Conservation (phyloP, 768 basidiomycete genomes). For the Leucocoprinus leucothites region DNA sequence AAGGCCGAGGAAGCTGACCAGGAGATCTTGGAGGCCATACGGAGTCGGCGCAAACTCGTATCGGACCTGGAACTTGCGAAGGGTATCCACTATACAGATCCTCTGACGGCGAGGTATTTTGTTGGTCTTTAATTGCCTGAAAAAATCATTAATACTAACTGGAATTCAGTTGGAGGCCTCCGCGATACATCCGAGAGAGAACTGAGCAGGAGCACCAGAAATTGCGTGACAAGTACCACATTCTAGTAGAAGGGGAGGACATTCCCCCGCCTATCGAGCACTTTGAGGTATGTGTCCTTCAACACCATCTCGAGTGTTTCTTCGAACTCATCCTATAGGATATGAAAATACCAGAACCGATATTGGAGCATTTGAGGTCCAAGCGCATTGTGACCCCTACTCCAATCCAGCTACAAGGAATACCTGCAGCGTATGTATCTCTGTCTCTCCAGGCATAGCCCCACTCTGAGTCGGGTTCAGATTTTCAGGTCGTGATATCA, state of each 20-base stretch:
- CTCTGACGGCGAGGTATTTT: slow-evolving; percentile 73
- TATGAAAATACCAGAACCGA: slow-evolving; percentile 94
- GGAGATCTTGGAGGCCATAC: slow-evolving; percentile 88
- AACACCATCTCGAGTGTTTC: neutral
- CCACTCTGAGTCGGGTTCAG: slow-evolving; percentile 36
- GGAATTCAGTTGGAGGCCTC: slow-evolving; percentile 76
- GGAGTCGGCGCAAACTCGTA: slow-evolving; percentile 85
- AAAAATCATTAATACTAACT: neutral
- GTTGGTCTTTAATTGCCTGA: neutral
- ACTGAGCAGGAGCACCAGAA: slow-evolving; percentile 65
- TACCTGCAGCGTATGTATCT: slow-evolving; percentile 84
- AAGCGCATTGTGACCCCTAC: slow-evolving; percentile 87
- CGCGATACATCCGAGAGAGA: slow-evolving; percentile 74
- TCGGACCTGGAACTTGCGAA: slow-evolving; percentile 92
- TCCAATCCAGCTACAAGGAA: slow-evolving; percentile 96
- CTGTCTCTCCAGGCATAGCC: slow-evolving; percentile 6
- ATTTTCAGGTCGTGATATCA: slow-evolving; percentile 94
- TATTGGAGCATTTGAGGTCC: slow-evolving; percentile 78
- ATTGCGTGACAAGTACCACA: slow-evolving; percentile 89
- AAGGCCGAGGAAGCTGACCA: slow-evolving; percentile 87
- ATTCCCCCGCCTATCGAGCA: slow-evolving; percentile 91
- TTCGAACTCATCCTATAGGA: slow-evolving; percentile 48
- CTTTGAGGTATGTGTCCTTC: slow-evolving; percentile 57
- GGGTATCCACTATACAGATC: slow-evolving; percentile 88
- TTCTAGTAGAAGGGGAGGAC: slow-evolving; percentile 91